Evolutionary conservation across 768 basidiomycete species (phyloP).

Genomic region (Podaxis pistillaris): DNA sequence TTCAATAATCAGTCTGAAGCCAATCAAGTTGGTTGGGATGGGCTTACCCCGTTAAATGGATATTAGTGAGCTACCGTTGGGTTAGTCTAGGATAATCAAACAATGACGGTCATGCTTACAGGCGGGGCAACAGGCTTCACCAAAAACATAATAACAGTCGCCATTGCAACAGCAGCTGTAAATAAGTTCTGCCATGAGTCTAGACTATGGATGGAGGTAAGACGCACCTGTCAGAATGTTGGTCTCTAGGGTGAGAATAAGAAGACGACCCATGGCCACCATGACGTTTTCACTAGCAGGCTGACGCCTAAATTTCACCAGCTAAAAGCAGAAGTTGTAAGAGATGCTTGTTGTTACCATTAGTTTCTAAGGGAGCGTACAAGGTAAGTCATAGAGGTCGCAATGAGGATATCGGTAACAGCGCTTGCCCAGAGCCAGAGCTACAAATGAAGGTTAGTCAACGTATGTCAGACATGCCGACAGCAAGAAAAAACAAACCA

Average conservation of each 20-base stretch:
- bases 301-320: neutral
- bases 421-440: neutral
- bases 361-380: neutral
- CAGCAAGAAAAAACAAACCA: neutral
- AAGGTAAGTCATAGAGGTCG: constrained; percentile 5
- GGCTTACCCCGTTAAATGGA: neutral
- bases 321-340: neutral
- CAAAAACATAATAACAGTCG: neutral
- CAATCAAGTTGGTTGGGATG: too few relatives aligned
- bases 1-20: neutral
- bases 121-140: neutral
- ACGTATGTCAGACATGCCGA: too few relatives aligned
- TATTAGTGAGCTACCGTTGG: neutral
- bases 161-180: constrained; percentile 8
- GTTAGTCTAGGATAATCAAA: neutral
- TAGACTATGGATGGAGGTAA: neutral
- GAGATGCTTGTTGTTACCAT: neutral
- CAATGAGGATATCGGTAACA: neutral
- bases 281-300: neutral
- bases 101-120: neutral
- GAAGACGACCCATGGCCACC: neutral
- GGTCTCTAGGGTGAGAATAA: neutral
- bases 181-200: neutral
- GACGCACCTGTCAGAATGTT: constrained; percentile 1
- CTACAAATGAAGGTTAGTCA: neutral